These are phyloP conservation scores for Colletotrichum higginsianum DNA, from an alignment of 2,329 filamentous ascomycete genomes.

Conservation along the genomic window DNA sequence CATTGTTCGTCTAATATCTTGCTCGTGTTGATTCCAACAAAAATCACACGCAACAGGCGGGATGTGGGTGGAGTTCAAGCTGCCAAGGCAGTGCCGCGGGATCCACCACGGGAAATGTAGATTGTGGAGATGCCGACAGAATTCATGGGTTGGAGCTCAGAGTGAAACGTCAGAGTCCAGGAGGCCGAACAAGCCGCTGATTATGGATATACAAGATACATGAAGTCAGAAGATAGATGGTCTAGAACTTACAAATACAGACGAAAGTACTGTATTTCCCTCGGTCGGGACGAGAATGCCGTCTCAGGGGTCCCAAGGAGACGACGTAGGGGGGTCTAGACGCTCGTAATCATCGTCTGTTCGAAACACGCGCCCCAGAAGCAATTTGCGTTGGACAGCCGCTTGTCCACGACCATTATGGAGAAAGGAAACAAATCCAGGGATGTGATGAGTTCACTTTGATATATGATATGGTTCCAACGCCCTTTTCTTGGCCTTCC, in stretches of 20 bases:
- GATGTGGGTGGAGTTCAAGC: not conserved
- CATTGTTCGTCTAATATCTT: not conserved
- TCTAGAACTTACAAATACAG: constrained; percentile 20
- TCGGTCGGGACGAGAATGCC: constrained; percentile 21
- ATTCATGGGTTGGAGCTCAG: not conserved
- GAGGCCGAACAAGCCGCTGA: constrained; percentile 5
- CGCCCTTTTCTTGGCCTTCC: not conserved
- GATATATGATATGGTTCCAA: not conserved
- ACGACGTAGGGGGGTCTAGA: not conserved
- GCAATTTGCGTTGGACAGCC: constrained; percentile 26
- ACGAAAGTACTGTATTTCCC: constrained; percentile 5
- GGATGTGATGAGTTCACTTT: not conserved
- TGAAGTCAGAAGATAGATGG: not conserved
- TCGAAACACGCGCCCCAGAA: constrained; percentile 36
- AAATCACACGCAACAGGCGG: not conserved
- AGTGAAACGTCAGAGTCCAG: not conserved
- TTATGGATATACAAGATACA: not conserved
- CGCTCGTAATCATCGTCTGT: constrained; percentile 27
- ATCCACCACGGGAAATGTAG: constrained; percentile 10
- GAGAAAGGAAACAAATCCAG: constrained; percentile 11
- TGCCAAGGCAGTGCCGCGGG: constrained; percentile 2
- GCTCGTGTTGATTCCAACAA: not conserved
- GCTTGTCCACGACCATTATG: constrained; percentile 4
- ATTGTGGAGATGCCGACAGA: constrained; percentile 4
- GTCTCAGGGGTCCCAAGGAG: not conserved